Evolutionary conservation across 768 basidiomycete genomes (phyloP), one percentile per base, ranked within the genome.

Genomic region (Trametes coccinea): DNA sequence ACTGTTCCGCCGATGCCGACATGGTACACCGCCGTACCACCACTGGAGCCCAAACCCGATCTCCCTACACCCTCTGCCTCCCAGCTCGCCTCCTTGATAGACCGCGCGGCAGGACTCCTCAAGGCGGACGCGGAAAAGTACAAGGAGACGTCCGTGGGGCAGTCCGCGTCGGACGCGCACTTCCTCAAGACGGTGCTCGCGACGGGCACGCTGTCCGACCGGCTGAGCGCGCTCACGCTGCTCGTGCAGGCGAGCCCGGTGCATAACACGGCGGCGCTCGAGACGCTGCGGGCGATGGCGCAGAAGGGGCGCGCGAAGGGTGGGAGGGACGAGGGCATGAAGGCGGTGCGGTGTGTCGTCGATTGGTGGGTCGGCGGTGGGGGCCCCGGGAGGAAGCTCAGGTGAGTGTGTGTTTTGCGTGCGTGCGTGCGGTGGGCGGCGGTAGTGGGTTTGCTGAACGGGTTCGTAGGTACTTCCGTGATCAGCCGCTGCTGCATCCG

Each of bases 301-400:
- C 90, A 91, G 70, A 77, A 82, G 39, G 88, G 89, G 0, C 86
- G 89, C 62, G 88, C 87, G 0, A 93, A 92, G 68, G 93, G 93
- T 43, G 92, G 93, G 3, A 82, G 95, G n/a, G 95, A 95, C 53
- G 95, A 98, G 77, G 87, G 90, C 66, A 72, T 97, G 46, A 94
- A 95, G 65, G 95, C 95, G 2, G 71, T 96, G 56, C 81, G 95
- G 45, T 96, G 95, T 63, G 80, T 99, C 60, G 88, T 92, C 34
- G 96, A 98, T 82, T 98, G 96, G 95, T 97, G 95, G 93, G 84
- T 90, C 48, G 95, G 94, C 34, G 95, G 95, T 27, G 93, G 93
- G n/a, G 91, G 87, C 17, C 92, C 94, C 0, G 79, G 82, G 60
- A 79, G 92, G 62, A 98, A 98, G 72, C 82, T 98, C 29, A 92